Evolutionary conservation across 2,329 filamentous ascomycete species (phyloP), one percentile per base, ranked within the genome.

Genomic region (Exophiala viscosa): DNA sequence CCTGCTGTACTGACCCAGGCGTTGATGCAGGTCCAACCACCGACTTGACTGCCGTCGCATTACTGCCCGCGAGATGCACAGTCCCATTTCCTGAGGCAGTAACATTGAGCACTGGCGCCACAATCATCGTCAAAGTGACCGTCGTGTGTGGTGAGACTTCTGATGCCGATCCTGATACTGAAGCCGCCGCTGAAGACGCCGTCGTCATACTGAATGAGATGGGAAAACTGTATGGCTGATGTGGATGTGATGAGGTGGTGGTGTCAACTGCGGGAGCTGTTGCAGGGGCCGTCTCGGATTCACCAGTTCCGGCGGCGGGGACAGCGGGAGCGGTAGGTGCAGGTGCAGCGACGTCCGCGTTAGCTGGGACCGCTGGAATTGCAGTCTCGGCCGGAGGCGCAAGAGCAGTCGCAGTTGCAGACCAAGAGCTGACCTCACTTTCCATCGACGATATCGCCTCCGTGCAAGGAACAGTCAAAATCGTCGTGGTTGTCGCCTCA

Each of bases 381-480:
- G 23, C 23, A 28, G 23, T 28, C 23, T 28, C 23, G 8, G 23
- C 23, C 23, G 23, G 5, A 4, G 5, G 5, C 23, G 23, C 23
- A 28, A 7, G 23, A 28, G 23, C 23, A 28, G 23, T 28, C 23
- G 23, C 23, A 28, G 23, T 28, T 5, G 42, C 20, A n/a, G 34
- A 50, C 50, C 51, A 51, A 17, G 43, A n/a, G 1, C 17, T 17
- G 28, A 53, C 46, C 7, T 40, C 34, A 39, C 8, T 36, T 35
- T 52, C 39, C 10, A 55, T 33, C 9, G 46, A 23, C 4, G 49
- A 43, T 23, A 60, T 60, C 3, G 55, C 45, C 6, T 34, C 18
- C 6, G 50, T 40, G 40, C 51, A 54, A 8, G 58, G 58, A 35
- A 59, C 34, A 4, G 53, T 59, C 18, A 60, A 47, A 5, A 53